Evolutionary conservation across 139 green algal genomes (phyloP).

Genomic region (Pedinophyceae sp.): DNA sequence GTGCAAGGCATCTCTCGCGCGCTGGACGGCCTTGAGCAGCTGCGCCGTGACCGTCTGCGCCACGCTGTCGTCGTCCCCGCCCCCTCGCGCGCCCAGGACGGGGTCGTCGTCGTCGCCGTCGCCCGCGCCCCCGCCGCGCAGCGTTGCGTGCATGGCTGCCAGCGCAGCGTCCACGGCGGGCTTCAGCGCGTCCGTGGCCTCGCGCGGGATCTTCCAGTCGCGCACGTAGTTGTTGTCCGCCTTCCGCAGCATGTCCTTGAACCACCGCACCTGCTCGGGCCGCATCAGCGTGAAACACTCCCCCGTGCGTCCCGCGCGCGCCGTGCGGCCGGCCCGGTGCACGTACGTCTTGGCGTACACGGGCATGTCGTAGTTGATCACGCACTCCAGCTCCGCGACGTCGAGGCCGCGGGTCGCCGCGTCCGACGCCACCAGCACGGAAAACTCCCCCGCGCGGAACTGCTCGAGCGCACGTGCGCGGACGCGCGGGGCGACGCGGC

Average conservation of each 20-base stretch:
- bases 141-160: too few relatives aligned
- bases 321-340: slow-evolving; percentile 60
- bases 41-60: too few relatives aligned
- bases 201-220: slow-evolving; percentile 25
- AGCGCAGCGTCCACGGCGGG: too few relatives aligned
- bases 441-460: slow-evolving; percentile 2
- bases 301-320: slow-evolving; percentile 45
- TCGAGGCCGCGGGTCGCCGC: slow-evolving; percentile 82
- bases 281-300: slow-evolving; percentile 56
- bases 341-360: slow-evolving; percentile 68
- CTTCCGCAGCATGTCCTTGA: slow-evolving; percentile 28
- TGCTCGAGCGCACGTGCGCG: slow-evolving; percentile 12
- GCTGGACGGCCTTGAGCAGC: too few relatives aligned
- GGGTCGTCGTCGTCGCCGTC: too few relatives aligned
- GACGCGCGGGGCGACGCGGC: background rate
- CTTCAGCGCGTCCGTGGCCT: slow-evolving; percentile 10
- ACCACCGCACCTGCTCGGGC: slow-evolving; percentile 65
- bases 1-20: too few relatives aligned
- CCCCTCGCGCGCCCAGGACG: too few relatives aligned
- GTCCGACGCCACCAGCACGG: slow-evolving; percentile 70
- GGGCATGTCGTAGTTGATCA: slow-evolving; percentile 82
- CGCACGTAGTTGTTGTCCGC: slow-evolving; percentile 65
- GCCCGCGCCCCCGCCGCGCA: too few relatives aligned
- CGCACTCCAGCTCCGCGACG: slow-evolving; percentile 29
- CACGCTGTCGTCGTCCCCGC: too few relatives aligned